Percentiles rank a stretch among this genome's conserved stretches.
Evolutionary conservation across 2,329 filamentous ascomycete genomes (phyloP).

Genomic region (Hypomyces perniciosus): DNA sequence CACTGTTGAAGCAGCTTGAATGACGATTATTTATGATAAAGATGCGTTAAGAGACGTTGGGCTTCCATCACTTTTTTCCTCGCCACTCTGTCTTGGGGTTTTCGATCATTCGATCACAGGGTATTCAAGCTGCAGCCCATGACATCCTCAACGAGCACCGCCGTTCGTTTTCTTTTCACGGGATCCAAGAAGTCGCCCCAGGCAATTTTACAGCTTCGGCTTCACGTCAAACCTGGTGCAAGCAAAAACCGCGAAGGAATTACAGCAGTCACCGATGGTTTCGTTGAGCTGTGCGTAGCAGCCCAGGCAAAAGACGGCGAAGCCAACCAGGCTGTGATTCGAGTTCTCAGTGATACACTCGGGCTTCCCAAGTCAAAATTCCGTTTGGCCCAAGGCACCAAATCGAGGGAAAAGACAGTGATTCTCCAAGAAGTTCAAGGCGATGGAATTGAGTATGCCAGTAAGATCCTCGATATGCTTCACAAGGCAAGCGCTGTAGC

Average conservation of each 20-base stretch:
- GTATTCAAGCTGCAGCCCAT: conserved; percentile 14
- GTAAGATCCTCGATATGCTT: conserved; percentile 23
- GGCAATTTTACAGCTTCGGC: conserved; percentile 52
- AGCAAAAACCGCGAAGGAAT: conserved; percentile 58
- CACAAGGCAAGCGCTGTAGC: conserved; percentile 18
- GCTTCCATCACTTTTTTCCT: too few species aligned
- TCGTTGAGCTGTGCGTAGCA: conserved; percentile 59
- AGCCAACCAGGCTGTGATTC: conserved; percentile 60
- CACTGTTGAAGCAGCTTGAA: too few species aligned
- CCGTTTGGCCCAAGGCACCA: conserved; percentile 55
- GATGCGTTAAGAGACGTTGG: too few species aligned
- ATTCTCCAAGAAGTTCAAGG: conserved; percentile 32
- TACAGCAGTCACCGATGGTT: conserved; percentile 46
- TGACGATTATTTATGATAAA: too few species aligned
- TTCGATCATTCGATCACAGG: too few species aligned
- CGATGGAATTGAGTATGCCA: conserved; percentile 24
- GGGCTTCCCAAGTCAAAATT: conserved; percentile 58
- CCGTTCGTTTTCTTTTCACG: conserved; percentile 41
- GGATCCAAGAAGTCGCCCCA: conserved; percentile 40
- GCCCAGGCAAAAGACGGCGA: conserved; percentile 61
- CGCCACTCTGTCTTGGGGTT: too few species aligned
- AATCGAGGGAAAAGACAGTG: conserved; percentile 59
- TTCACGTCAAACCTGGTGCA: conserved; percentile 62
- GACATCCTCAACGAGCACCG: conserved; percentile 27
- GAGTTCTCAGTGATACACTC: conserved; percentile 55